Evolutionary conservation across 768 basidiomycete species (phyloP).

Genomic region (Royoungia palumana): DNA sequence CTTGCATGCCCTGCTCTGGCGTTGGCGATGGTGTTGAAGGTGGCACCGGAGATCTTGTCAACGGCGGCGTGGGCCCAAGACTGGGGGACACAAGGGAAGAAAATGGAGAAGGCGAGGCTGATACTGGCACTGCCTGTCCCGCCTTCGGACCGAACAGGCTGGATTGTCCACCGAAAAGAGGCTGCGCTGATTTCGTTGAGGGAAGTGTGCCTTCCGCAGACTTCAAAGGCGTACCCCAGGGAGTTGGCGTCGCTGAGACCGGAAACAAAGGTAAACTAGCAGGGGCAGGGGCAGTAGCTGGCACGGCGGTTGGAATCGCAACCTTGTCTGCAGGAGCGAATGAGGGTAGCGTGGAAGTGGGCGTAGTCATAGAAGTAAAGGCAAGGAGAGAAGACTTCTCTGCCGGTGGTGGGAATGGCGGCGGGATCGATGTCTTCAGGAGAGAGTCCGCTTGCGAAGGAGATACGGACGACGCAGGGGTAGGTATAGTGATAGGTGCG

Average conservation of each 20-base stretch:
- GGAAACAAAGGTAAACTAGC: slow-evolving; percentile 11
- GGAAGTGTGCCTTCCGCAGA: background rate
- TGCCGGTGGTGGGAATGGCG: too few relatives aligned
- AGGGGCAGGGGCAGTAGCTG: slow-evolving; percentile 1
- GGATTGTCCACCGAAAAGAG: slow-evolving; percentile 13
- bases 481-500: slow-evolving; percentile 3
- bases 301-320: slow-evolving; percentile 1
- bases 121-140: background rate
- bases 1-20: slow-evolving; percentile 63
- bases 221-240: slow-evolving; percentile 9
- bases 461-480: too few relatives aligned
- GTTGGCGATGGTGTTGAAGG: slow-evolving; percentile 17
- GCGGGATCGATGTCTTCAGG: too few relatives aligned
- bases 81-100: background rate
- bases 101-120: slow-evolving; percentile 4
- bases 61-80: slow-evolving; percentile 4
- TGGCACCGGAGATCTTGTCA: slow-evolving; percentile 1
- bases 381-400: too few relatives aligned
- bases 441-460: too few relatives aligned
- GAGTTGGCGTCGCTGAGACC: background rate
- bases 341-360: background rate
- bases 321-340: slow-evolving; percentile 1
- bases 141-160: slow-evolving; percentile 4
- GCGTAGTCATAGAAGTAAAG: too few relatives aligned
- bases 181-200: slow-evolving; percentile 1